phyloP scores from a whole-genome alignment of 164 flowering plant species.

The Vitis amurensis region DNA sequence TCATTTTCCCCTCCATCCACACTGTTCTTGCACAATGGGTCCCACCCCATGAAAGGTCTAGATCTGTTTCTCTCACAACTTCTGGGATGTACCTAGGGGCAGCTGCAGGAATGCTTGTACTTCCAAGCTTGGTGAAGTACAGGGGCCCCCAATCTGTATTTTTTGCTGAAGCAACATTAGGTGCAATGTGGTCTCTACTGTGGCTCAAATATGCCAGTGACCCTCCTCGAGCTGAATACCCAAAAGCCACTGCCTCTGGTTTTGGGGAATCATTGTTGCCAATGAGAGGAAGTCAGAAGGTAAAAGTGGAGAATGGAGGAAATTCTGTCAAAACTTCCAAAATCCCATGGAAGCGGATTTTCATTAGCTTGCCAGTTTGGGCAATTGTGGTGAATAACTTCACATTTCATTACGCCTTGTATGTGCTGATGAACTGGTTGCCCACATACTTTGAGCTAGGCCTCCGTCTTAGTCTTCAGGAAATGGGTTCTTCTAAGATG shows the following conservation, averaged over 20 bases:
- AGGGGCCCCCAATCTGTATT: conserved; percentile 81
- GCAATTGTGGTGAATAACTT: conserved; percentile 87
- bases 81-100: conserved; percentile 97
- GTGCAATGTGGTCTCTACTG: conserved; percentile 74
- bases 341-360: conserved; percentile 78
- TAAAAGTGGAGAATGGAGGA: conserved; percentile 51
- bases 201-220: conserved; percentile 78
- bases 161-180: conserved; percentile 70
- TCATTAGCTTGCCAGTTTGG: conserved; percentile 73
- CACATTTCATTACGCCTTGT: conserved; percentile 85
- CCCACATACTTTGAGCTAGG: conserved; percentile 87
- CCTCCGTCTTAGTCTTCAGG: conserved; percentile 76
- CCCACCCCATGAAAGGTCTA: conserved; percentile 88
- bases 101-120: conserved; percentile 78
- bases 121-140: conserved; percentile 77
- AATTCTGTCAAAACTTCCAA: conserved; percentile 27
- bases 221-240: conserved; percentile 76
- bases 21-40: conserved; percentile 95
- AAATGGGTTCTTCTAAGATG: conserved; percentile 94
- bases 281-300: conserved; percentile 40
- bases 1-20: conserved; percentile 93
- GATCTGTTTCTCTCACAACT: conserved; percentile 89
- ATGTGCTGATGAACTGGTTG: conserved; percentile 90
- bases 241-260: conserved; percentile 83
- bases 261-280: conserved; percentile 72